These are phyloP conservation scores for Pelargonium fulgidum DNA, from an alignment of 441 rosid genomes.

Conservation along the genomic window DNA sequence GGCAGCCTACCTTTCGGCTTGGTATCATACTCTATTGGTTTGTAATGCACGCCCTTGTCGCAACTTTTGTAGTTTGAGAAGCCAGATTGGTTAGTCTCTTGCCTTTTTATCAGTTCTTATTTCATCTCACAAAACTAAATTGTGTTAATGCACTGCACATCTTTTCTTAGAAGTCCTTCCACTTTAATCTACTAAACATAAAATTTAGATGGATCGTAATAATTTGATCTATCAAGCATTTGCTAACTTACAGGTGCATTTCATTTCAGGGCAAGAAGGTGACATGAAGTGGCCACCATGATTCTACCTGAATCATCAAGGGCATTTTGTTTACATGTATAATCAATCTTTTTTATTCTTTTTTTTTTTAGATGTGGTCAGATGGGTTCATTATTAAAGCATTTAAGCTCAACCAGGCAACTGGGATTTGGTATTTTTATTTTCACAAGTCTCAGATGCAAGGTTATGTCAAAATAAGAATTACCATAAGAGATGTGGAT, in stretches of 20 bases:
- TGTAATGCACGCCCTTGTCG: conserved; percentile 70
- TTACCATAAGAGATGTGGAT: conserved; percentile 11
- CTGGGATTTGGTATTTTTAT: conserved; percentile 46
- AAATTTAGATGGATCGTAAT: not conserved
- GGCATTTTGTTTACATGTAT: not conserved
- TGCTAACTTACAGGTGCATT: conserved; percentile 4
- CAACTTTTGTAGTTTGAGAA: conserved; percentile 62
- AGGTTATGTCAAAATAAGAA: conserved; percentile 37
- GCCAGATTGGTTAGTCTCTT: conserved; percentile 32
- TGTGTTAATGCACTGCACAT: not conserved
- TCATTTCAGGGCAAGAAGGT: not conserved
- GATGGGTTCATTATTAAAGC: conserved; percentile 40
- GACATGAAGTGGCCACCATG: conserved; percentile 9
- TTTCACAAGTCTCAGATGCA: conserved; percentile 47
- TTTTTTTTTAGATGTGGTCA: conserved; percentile 19
- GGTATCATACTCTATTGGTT: conserved; percentile 91
- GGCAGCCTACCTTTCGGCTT: conserved; percentile 85
- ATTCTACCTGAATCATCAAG: conserved; percentile 3
- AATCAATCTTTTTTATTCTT: conserved; percentile 12
- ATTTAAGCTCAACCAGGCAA: conserved; percentile 33
- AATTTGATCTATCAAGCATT: conserved; percentile 2
- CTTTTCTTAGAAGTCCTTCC: not conserved
- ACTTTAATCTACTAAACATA: no score
- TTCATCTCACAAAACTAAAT: not conserved
- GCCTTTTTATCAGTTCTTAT: not conserved